A percentile compares a stretch with the other conserved stretches of the same genome.
These are phyloP conservation scores for Monilinia fructigena DNA, from an alignment of 2,329 filamentous ascomycete genomes.

Conservation along the genomic window DNA sequence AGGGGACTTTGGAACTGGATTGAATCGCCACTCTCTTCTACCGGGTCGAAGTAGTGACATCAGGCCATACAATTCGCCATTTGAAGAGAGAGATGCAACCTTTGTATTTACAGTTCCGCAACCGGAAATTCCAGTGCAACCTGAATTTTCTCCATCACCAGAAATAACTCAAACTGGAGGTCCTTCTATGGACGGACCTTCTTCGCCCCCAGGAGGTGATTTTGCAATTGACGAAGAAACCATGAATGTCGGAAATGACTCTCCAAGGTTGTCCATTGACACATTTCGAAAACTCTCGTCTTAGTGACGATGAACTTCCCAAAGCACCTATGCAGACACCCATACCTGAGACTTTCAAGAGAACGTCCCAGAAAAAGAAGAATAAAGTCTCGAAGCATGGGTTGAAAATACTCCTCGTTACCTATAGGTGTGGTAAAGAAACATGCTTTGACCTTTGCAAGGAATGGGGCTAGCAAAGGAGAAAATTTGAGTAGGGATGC, in stretches of 20 bases:
- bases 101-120: constrained; percentile 40
- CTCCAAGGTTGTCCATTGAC: background rate
- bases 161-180: background rate
- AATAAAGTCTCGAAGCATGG: constrained; percentile 66
- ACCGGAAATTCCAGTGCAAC: constrained; percentile 27
- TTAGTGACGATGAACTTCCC: background rate
- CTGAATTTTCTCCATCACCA: constrained; percentile 2
- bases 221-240: constrained; percentile 6
- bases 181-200: background rate
- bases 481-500: constrained; percentile 72
- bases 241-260: constrained; percentile 2
- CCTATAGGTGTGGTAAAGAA: constrained; percentile 72
- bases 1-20: constrained; percentile 1
- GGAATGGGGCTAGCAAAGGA: constrained; percentile 63
- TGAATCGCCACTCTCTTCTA: constrained; percentile 28
- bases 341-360: background rate
- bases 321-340: background rate
- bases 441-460: constrained; percentile 68
- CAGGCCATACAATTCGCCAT: constrained; percentile 29
- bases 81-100: constrained; percentile 39
- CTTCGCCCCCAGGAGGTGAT: background rate
- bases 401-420: constrained; percentile 71
- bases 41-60: constrained; percentile 37
- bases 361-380: constrained; percentile 43
- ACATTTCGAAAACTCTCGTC: background rate